These are phyloP conservation scores for Macrolepiota albuminosa DNA, from an alignment of 768 basidiomycete genomes.

Conservation along the genomic window DNA sequence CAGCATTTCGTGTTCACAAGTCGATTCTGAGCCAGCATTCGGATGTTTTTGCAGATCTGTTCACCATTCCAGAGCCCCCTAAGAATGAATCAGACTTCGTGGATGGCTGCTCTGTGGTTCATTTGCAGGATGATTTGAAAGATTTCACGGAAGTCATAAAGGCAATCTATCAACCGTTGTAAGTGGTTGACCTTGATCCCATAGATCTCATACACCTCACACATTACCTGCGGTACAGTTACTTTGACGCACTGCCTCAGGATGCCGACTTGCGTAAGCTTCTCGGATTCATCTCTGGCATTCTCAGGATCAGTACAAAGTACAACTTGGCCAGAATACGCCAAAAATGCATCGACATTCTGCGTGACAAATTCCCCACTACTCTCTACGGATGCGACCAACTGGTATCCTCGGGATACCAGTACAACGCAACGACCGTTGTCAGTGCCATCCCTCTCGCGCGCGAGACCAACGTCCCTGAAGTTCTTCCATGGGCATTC, in stretches of 20 bases:
- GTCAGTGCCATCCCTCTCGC: slow-evolving; percentile 38
- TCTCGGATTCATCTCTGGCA: slow-evolving; percentile 36
- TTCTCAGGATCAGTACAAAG: slow-evolving; percentile 39
- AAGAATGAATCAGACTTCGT: slow-evolving; percentile 21
- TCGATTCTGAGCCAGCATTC: slow-evolving; percentile 35
- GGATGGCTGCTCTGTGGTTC: slow-evolving; percentile 33
- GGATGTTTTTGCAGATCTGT: slow-evolving; percentile 35
- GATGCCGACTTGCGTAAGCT: slow-evolving; percentile 29
- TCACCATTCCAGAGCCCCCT: slow-evolving; percentile 29
- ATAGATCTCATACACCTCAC: neutral
- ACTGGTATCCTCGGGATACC: slow-evolving; percentile 30
- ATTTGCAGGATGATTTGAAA: slow-evolving; percentile 25
- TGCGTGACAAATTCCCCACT: slow-evolving; percentile 37
- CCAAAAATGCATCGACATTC: slow-evolving; percentile 36
- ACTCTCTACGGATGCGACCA: slow-evolving; percentile 34
- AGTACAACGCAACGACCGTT: slow-evolving; percentile 32
- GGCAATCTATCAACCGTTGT: slow-evolving; percentile 29
- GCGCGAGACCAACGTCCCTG: slow-evolving; percentile 33
- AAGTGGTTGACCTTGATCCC: neutral
- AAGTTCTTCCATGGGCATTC: slow-evolving; percentile 41
- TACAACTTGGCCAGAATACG: slow-evolving; percentile 28
- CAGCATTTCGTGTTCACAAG: slow-evolving; percentile 34
- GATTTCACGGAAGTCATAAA: slow-evolving; percentile 33
- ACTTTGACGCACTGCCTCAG: slow-evolving; percentile 32
- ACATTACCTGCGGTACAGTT: slow-evolving; percentile 16